Conservation (phyloP, 768 basidiomycete genomes). For the Agaricus sinodeliciosus region DNA sequence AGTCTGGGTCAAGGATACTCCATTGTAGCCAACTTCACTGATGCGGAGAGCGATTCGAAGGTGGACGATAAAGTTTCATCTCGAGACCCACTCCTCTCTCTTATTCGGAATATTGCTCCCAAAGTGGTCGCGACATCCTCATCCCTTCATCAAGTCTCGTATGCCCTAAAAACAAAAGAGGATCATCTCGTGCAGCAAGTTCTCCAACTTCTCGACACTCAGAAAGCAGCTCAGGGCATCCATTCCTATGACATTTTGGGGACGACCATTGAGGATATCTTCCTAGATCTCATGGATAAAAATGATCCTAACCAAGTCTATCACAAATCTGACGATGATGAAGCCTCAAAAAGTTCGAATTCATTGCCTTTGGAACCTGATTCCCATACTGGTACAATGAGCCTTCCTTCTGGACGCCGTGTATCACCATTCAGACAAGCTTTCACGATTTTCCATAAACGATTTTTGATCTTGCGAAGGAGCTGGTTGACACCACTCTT, state of each 20-base stretch:
- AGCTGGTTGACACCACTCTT: constrained; percentile 66
- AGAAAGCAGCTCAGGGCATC: constrained; percentile 31
- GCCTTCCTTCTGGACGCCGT: constrained; percentile 44
- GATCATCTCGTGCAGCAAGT: constrained; percentile 45
- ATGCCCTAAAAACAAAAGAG: constrained; percentile 60
- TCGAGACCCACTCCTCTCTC: constrained; percentile 28
- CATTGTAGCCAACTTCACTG: constrained; percentile 44
- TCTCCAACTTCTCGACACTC: constrained; percentile 45
- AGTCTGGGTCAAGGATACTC: constrained; percentile 69
- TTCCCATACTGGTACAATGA: constrained; percentile 19
- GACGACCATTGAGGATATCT: constrained; percentile 78
- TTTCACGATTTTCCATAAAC: constrained; percentile 68
- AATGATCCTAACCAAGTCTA: constrained; percentile 19
- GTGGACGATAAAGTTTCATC: constrained; percentile 15
- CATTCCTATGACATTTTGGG: constrained; percentile 61
- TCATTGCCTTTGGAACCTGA: constrained; percentile 16
- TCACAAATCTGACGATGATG: constrained; percentile 16
- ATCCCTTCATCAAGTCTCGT: constrained; percentile 39
- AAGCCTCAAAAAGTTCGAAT: constrained; percentile 14
- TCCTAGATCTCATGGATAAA: constrained; percentile 61
- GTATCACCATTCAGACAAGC: constrained; percentile 59
- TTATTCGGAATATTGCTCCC: constrained; percentile 40
- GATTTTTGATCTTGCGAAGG: constrained; percentile 52
- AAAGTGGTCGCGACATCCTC: constrained; percentile 33
- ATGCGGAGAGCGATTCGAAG: constrained; percentile 19